Evolutionary conservation across 2,329 filamentous ascomycete species (phyloP).

Genomic region (Nakataea oryzae): DNA sequence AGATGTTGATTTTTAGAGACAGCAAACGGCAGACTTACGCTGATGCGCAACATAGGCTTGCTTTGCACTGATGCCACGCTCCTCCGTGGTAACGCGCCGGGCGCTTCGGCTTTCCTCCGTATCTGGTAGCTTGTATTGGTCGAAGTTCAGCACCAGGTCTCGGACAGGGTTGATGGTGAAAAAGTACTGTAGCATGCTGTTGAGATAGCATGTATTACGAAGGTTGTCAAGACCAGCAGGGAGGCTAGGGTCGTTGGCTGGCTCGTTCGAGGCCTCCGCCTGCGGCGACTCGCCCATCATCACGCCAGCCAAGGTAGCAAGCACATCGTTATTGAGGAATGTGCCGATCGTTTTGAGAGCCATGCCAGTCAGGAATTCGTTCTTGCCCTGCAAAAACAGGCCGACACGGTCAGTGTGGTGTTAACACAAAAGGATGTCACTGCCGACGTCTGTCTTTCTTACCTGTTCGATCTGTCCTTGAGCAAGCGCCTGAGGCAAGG

Average conservation of each 20-base stretch:
- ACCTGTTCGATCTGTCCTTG: slow-evolving; percentile 1
- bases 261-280: slow-evolving; percentile 7
- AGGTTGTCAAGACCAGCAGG: slow-evolving; percentile 89
- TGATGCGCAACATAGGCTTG: slow-evolving; percentile 43
- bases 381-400: not conserved
- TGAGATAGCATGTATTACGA: slow-evolving; percentile 95
- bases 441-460: not conserved
- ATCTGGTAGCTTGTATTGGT: slow-evolving; percentile 58
- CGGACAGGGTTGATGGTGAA: slow-evolving; percentile 79
- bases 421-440: not conserved
- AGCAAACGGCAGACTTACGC: slow-evolving; percentile 45
- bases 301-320: not conserved
- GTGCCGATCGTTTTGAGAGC: slow-evolving; percentile 1
- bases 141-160: slow-evolving; percentile 68
- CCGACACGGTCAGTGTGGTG: not conserved
- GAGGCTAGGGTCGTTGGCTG: slow-evolving; percentile 34
- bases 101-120: slow-evolving; percentile 50
- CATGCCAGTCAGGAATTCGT: slow-evolving; percentile 2
- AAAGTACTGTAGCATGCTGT: slow-evolving; percentile 91
- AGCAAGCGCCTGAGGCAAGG: not conserved
- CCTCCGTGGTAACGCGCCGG: slow-evolving; percentile 23
- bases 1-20: not conserved
- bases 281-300: slow-evolving; percentile 1
- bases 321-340: not conserved
- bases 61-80: slow-evolving; percentile 22